Evolutionary conservation across 2,329 filamentous ascomycete species (phyloP).

Genomic region (Didymellaceae sp.): DNA sequence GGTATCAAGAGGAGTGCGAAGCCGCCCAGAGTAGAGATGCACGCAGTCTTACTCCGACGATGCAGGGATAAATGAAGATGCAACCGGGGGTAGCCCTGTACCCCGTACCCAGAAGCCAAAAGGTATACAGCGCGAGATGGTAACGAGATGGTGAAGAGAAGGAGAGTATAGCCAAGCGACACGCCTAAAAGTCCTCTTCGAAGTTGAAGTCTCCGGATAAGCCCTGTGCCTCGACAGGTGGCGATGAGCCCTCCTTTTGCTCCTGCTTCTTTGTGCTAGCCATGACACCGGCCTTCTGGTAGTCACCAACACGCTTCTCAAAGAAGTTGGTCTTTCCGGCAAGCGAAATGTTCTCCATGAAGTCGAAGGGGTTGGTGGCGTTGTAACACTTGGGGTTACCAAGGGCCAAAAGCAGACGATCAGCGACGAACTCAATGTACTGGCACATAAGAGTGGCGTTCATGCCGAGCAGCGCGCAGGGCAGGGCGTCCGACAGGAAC

Average conservation of each 20-base stretch:
- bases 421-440: slow-evolving; percentile 99
- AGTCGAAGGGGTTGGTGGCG: slow-evolving; percentile 95
- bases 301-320: slow-evolving; percentile 99
- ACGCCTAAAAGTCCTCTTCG: slow-evolving; percentile 90
- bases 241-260: slow-evolving; percentile 52
- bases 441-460: slow-evolving; percentile 98
- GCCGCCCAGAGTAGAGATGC: slow-evolving; percentile 9
- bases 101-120: slow-evolving; percentile 28
- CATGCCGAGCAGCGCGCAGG: slow-evolving; percentile 94
- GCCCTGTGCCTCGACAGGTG: slow-evolving; percentile 52
- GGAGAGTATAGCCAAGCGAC: slow-evolving; percentile 18
- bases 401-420: slow-evolving; percentile 89
- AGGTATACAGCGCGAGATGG: slow-evolving; percentile 37
- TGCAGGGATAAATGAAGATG: slow-evolving; percentile 40
- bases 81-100: slow-evolving; percentile 32
- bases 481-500: slow-evolving; percentile 95
- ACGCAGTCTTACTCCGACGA: slow-evolving; percentile 36
- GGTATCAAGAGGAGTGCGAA: slow-evolving; percentile 17
- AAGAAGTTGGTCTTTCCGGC: slow-evolving; percentile 99
- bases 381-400: slow-evolving; percentile 96
- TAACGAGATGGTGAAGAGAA: slow-evolving; percentile 24
- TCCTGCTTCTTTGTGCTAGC: slow-evolving; percentile 80
- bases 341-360: slow-evolving; percentile 99
- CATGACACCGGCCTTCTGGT: slow-evolving; percentile 99
- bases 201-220: slow-evolving; percentile 81